phyloP scores from a whole-genome alignment of 805 yeast species.

The Kodamaea nitidulidarum region DNA sequence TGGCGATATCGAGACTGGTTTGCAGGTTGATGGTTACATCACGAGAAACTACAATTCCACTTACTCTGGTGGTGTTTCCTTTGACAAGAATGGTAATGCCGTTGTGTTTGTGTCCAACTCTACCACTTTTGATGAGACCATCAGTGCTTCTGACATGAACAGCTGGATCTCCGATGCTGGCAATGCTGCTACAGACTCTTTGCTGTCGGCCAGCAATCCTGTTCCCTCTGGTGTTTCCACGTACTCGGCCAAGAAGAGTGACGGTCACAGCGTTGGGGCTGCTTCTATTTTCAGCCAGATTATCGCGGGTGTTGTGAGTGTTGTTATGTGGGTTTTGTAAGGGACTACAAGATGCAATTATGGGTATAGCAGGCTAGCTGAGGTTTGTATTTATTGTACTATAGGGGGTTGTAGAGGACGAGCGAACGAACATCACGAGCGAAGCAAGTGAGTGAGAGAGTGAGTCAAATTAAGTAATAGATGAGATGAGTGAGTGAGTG shows the following conservation, averaged over 20 bases:
- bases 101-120: slow-evolving; percentile 57
- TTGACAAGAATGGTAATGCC: slow-evolving; percentile 57
- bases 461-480: too few species aligned
- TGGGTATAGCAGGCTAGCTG: background rate
- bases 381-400: too few species aligned
- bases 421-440: too few species aligned
- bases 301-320: slow-evolving; percentile 9
- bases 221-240: slow-evolving; percentile 15
- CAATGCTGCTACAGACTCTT: slow-evolving; percentile 19
- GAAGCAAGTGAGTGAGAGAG: too few species aligned
- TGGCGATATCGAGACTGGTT: slow-evolving; percentile 56
- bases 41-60: slow-evolving; percentile 45
- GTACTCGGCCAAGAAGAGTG: slow-evolving; percentile 19
- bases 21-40: slow-evolving; percentile 53
- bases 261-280: slow-evolving; percentile 12
- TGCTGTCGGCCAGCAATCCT: slow-evolving; percentile 24
- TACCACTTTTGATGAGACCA: slow-evolving; percentile 45
- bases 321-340: slow-evolving; percentile 11
- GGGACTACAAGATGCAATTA: background rate
- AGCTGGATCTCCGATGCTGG: slow-evolving; percentile 43
- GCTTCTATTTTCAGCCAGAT: slow-evolving; percentile 10
- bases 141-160: slow-evolving; percentile 42
- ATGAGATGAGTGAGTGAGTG: too few species aligned
- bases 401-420: too few species aligned
- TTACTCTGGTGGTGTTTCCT: slow-evolving; percentile 71